Base-by-base conservation (phyloP, 140 eudicot genomes). In the Senecio squalidus region DNA sequence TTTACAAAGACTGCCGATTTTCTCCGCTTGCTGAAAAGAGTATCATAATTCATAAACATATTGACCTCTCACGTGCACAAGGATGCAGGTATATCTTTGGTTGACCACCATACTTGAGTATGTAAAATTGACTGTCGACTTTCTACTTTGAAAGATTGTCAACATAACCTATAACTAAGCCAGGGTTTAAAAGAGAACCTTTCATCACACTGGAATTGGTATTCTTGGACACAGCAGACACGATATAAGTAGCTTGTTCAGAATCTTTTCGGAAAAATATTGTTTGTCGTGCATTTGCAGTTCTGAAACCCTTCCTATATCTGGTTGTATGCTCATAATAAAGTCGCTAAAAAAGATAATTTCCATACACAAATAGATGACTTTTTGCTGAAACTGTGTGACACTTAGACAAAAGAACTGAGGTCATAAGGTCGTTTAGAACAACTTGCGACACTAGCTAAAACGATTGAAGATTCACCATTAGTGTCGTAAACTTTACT, bases 1-100 rank as follows among this genome's bases (percentile, higher is more conserved):
- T 60, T 44, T 41, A 60, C 67, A 60, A 45, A 61, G 44, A 61
- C 29, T 10, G 20, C 55, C 31, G 11, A 13, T 49, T 18, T 24
- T 58, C 28, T 58, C 47, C 18, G 5, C 64, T 22, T 58, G 48
- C 47, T 34, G 21, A 22, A 36, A 21, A 57, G 63, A 57, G 29
- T 21, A 36, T 54, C 10, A 29, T n/a, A n/a, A n/a, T n/a, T n/a
- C n/a, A n/a, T n/a, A n/a, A 27, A 16, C 4, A 33, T 33, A 33
- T 33, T 41, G 45, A 20, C 28, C 62, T 31, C 62, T 46, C 45
- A 56, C 28, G 28, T 20, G 28, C 18, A 56, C 62, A 56, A 22
- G 46, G 18, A 57, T 57, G 36, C 17, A 57, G 5, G 13, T 14
- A 34, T 57, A 38, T 36, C 47, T 21, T 34, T 55, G 16, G 29